Base-by-base conservation (phyloP, 2,329 filamentous ascomycete species). In the Claviceps fusiformis region DNA sequence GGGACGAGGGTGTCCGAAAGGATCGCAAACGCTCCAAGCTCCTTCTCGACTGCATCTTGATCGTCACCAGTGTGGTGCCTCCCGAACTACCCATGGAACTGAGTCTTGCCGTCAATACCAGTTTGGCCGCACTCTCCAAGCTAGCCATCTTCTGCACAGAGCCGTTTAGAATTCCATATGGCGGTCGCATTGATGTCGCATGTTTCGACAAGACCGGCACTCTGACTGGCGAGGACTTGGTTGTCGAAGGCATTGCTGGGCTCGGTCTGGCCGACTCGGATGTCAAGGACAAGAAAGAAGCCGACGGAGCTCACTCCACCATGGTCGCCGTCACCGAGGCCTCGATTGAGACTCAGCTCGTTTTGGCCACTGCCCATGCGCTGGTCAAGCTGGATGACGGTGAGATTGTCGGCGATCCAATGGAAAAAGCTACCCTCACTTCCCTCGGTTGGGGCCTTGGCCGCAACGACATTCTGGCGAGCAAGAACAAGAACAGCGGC, bases 151-250 rank as follows among this genome's bases (percentile, higher is more conserved):
- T 95, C 77, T 98, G 93, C 68, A 98, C 93, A 2, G 95, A 98
- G 70, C 93, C 93, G 33, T 98, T 98, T 82, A 86, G 93, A 55
- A 98, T 98, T 64, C 95, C 95, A 0, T 97, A 87, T 63, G 95
- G 91, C 61, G 93, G 93, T 37, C 88, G 93, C 60, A 87, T 98
- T 57, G 95, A 98, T 68, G 80, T 98, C 54, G 91, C 93, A 59
- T 98, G 93, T 74, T 98, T 98, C 62, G 93, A 98, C 72, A 98
- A 98, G 77, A 98, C 93, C 13, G 93, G 93, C 61, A 98, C 93
- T 1, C 73, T 98, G 57, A 98, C 93, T 43, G 93, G 93, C 52
- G 93, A 98, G 68, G 92, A 98, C 67, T 77, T 98, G 47, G 90
- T 98, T 11, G 93, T 98, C 24, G 92, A 98, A 67, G 93, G 93